Evolutionary conservation across 2,329 filamentous ascomycete genomes (phyloP), one percentile per base, ranked within the genome.

Genomic region (Ophiostoma quercus): DNA sequence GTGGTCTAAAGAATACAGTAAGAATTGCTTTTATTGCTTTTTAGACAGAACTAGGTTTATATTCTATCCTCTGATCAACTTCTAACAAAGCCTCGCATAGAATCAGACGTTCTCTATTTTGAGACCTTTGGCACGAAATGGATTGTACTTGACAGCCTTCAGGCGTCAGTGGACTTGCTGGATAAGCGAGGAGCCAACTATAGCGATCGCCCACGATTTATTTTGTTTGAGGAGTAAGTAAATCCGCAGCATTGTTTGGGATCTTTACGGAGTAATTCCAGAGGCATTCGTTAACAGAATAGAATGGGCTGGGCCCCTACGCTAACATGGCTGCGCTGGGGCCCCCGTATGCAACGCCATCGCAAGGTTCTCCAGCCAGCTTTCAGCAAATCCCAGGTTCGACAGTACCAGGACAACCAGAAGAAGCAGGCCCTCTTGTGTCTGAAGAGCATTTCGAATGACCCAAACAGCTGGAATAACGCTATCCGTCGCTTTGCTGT

Each of bases 161-260:
- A 79, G 68, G 77, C 79, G 2, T 81, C 81, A 22, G 73, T 75
- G 3, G 81, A 83, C 25, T 75, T 84, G 9, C 76, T 84, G 3
- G 81, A 82, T 68, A 81, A 79, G 69, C 75, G 79, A 14, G 81
- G 82, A 1, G 77, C 76, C 70, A 84, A 82, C 71, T 84, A 82
- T 72, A 77, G 76, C 47, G 80, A 82, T 72, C 73, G 82, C 1
- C 82, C 82, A 11, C 78, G 79, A 25, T 83, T 84, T 47, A n/a
- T 68, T 16, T 37, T 68, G 22, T 68, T 68, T 63, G 67, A 68
- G 25, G 67, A 68, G 67, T 68, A 9, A 37, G 60, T 39, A 16
- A 8, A 5, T 16, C 32, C 6, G 5, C 16, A n/a, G 14, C 37
- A 19, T 37, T 11, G 29, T 6, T 25, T 29, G 25, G 11, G 51